A percentile compares a stretch with the other conserved stretches of the same genome.
Evolutionary conservation across 176 grass and related monocot species (phyloP).

Genomic region (Calamus simplicifolius): DNA sequence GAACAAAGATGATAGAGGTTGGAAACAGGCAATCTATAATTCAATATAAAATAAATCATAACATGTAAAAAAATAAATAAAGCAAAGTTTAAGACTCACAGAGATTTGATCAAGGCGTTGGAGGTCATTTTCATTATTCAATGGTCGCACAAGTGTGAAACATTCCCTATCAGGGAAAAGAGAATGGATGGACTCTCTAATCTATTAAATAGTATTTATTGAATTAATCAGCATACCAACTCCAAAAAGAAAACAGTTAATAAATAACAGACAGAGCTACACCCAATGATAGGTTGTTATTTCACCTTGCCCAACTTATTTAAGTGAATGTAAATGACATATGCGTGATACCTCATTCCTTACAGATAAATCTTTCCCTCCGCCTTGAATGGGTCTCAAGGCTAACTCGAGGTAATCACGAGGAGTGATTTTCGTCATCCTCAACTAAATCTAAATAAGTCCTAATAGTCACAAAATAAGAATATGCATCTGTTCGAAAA

Average conservation of each 20-base stretch:
- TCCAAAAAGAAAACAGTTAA: conserved; percentile 2
- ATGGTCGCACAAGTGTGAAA: conserved; percentile 64
- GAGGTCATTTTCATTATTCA: conserved; percentile 79
- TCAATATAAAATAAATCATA: not conserved
- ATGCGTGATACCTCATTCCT: conserved; percentile 66
- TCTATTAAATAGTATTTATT: conserved; percentile 33
- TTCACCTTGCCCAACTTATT: not conserved
- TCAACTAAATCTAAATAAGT: conserved; percentile 77
- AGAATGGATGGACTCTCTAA: conserved; percentile 61
- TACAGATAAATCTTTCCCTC: conserved; percentile 47
- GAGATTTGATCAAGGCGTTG: conserved; percentile 66
- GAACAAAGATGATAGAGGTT: not conserved
- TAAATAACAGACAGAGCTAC: not conserved
- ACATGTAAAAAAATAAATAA: conserved; percentile 1
- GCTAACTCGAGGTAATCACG: conserved; percentile 75
- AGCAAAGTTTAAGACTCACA: conserved; percentile 21
- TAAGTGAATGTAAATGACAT: conserved; percentile 6
- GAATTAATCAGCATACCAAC: conserved; percentile 11
- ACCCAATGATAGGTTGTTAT: not conserved
- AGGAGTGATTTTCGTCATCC: conserved; percentile 55
- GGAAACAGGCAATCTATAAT: not conserved
- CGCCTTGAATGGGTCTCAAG: conserved; percentile 54
- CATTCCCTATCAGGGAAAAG: conserved; percentile 82
- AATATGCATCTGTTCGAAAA: not conserved
- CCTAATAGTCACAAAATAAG: conserved; percentile 24